Evolutionary conservation across 345 rosid genomes (phyloP).

Genomic region (Eucalyptus pumila): DNA sequence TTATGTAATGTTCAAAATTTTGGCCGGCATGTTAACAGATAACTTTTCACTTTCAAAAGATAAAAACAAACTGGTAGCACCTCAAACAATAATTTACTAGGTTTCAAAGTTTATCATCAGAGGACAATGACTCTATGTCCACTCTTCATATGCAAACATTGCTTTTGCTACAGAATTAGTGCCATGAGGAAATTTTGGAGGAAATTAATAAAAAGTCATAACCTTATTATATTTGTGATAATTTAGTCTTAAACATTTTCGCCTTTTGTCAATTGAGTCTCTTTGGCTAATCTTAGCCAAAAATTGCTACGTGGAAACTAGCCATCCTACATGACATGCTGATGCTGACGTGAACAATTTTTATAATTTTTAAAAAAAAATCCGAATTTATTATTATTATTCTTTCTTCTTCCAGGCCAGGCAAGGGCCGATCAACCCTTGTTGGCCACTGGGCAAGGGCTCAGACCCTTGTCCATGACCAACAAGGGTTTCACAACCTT

Average conservation of each 20-base stretch:
- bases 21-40: neutral
- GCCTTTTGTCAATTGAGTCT: neutral
- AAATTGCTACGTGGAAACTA: too few species aligned
- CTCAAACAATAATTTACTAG: neutral
- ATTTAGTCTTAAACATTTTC: too few species aligned
- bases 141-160: neutral
- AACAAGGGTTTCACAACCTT: neutral
- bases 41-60: neutral
- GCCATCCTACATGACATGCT: fast-evolving
- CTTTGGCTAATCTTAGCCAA: neutral
- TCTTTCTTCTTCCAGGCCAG: neutral
- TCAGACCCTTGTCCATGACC: neutral
- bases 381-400: too few species aligned
- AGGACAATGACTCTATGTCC: neutral
- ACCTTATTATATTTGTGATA: too few species aligned
- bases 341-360: too few species aligned
- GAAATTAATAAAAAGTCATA: neutral
- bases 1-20: neutral
- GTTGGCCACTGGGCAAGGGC: neutral
- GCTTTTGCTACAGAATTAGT: neutral
- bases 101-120: neutral
- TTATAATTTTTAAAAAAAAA: too few species aligned
- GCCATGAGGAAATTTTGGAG: neutral
- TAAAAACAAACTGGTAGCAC: neutral
- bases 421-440: neutral